Base-by-base conservation (phyloP, 208 protist genomes). In the Trypanosoma platydactyli region DNA sequence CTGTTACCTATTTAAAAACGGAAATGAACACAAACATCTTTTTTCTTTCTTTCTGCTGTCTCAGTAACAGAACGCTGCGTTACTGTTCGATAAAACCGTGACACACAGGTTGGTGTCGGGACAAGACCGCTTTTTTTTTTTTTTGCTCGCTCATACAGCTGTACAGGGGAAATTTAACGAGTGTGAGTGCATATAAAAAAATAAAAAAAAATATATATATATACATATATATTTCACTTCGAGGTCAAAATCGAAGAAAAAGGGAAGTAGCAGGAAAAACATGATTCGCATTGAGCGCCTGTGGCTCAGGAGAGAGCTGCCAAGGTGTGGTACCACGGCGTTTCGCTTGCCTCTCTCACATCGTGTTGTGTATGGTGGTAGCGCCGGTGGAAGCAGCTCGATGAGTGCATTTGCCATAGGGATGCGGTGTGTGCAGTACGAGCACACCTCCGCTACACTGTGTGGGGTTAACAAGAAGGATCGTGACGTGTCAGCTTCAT, bases 401-500 rank as follows among this genome's bases (percentile, higher is more conserved):
- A 25, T n/a, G 7, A 50, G 50, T 25, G 46, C 62, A 25, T 40
- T 84, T 33, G 51, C 52, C 42, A 40, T 65, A 0, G 33, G 69
- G 0, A 15, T 29, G 11, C 77, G 81, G 20, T 42, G 27, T 45
- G 80, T 89, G 27, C 88, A 94, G 74, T 94, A 79, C 48, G 80
- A 91, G 54, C 84, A 91, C 25, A 88, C 83, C 5, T 86, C 78
- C 24, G 80, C 83, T 9, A 91, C 84, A 27, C 30, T 90, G 46
- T 35, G 64, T n/a, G 84, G 88, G 22, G 77, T 94, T 25, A 94
- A 94, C 74, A 88, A 75, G 57, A 65, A 64, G 24, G 79, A 83
- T 16, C 71, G 68, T 16, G 73, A 57, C 41, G 75, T 73, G 1
- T 13, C 74, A 3, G 56, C 65, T n/a, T 73, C 73, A 27, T 94